phyloP scores from a whole-genome alignment of 2,329 filamentous ascomycete genomes.

The Pseudophaeomoniella oleicola region DNA sequence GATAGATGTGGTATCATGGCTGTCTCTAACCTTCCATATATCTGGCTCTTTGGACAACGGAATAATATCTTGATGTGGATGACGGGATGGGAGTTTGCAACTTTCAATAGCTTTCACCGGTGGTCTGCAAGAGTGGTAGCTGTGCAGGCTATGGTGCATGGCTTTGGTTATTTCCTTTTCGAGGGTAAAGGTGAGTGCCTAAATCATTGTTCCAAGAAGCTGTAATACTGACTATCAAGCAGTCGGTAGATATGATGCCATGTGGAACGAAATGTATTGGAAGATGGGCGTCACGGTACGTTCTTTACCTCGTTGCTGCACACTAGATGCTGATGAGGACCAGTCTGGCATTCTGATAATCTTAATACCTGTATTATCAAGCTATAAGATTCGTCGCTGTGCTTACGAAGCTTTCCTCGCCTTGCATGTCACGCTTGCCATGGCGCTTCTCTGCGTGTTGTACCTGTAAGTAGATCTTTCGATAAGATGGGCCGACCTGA shows the following conservation, averaged over 20 bases:
- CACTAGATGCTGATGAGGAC: slow-evolving; percentile 3
- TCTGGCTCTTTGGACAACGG: slow-evolving; percentile 53
- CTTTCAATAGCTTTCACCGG: slow-evolving; percentile 53
- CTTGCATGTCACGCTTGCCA: slow-evolving; percentile 22
- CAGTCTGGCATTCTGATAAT: slow-evolving; percentile 20
- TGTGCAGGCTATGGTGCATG: slow-evolving; percentile 48
- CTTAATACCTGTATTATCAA: slow-evolving; percentile 26
- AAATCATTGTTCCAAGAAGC: no score
- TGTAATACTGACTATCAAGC: no score
- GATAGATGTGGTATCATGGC: slow-evolving; percentile 52
- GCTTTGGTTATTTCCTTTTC: slow-evolving; percentile 39
- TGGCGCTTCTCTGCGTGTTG: no score
- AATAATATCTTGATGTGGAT: slow-evolving; percentile 54
- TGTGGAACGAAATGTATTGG: slow-evolving; percentile 22
- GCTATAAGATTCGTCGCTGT: slow-evolving; percentile 28
- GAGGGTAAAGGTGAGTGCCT: no score
- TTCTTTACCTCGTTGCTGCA: no score
- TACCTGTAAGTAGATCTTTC: no score
- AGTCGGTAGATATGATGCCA: no score
- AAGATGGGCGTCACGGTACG: slow-evolving; percentile 22
- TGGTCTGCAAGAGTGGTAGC: slow-evolving; percentile 51
- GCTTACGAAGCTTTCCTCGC: slow-evolving; percentile 29
- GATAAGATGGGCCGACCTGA: no score
- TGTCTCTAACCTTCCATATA: slow-evolving; percentile 46
- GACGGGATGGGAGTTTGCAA: slow-evolving; percentile 54